These are phyloP conservation scores for Trichosanthes cucumerina DNA, from an alignment of 306 rosid species.

Conservation along the genomic window DNA sequence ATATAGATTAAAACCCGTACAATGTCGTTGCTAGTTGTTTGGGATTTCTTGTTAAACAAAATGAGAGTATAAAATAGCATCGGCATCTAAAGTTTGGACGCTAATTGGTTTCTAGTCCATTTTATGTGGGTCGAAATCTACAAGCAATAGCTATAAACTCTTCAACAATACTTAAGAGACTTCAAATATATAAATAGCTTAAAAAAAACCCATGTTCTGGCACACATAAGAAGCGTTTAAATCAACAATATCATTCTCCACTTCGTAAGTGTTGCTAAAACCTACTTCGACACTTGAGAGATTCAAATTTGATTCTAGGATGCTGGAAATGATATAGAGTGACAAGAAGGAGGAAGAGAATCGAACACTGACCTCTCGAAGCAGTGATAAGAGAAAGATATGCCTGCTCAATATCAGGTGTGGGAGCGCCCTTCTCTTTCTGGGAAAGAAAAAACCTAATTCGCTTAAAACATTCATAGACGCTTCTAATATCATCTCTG, in stretches of 20 bases:
- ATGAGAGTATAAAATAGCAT: neutral
- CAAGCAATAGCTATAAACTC: neutral
- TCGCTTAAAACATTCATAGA: constrained; percentile 43
- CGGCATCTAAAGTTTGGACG: neutral
- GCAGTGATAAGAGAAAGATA: constrained; percentile 46
- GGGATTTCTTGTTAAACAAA: neutral
- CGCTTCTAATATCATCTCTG: constrained; percentile 45
- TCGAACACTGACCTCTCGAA: constrained; percentile 37
- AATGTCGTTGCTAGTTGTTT: neutral
- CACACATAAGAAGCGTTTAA: neutral
- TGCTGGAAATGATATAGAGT: neutral
- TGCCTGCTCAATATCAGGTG: constrained; percentile 39
- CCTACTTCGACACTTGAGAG: neutral
- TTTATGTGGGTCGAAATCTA: neutral
- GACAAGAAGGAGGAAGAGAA: neutral
- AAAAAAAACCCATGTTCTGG: neutral
- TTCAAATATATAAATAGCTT: neutral
- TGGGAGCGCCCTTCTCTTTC: constrained; percentile 20
- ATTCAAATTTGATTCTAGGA: neutral
- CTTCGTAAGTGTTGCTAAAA: neutral
- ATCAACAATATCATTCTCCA: neutral
- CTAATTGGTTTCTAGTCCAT: neutral
- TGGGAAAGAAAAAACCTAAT: constrained; percentile 34
- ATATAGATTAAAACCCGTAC: neutral
- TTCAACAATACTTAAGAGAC: neutral